Base-by-base conservation (phyloP, 1,284 basidiomycete genomes). In the Meripilus lineatus region DNA sequence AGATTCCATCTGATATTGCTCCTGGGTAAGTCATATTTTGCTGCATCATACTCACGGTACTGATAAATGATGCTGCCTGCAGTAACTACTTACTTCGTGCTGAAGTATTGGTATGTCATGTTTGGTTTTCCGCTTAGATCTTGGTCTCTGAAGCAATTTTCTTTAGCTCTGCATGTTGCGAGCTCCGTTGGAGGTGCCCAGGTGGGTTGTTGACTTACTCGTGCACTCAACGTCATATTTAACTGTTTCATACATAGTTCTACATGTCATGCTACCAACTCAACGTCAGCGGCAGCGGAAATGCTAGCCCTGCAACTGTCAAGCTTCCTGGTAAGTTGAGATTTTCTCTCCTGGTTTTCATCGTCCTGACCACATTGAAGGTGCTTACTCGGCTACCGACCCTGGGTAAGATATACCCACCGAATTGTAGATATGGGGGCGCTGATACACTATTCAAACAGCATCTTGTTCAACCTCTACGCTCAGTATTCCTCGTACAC, bases 231-330 rank as follows among this genome's bases (percentile, higher is more conserved):
- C 11, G 2, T 4, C 30, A 10, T 14, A 13, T 33, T 15, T 18
- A 35, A 7, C 41, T 50, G n/a, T 35, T 23, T 21, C 10, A 7
- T 15, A 25, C 4, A 32, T 66, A 65, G 40, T 71, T 73, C 65
- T 75, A 75, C 58, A 71, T 71, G 55, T 70, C 69, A 4, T 75
- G 73, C 64, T 74, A 61, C 68, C 72, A 75, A 51, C 52, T 74
- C 54, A 68, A 66, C 48, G 70, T 73, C 23, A 46, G 22, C 15
- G 42, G 42, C 13, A 26, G 34, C 21, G 42, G 42, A 30, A 38
- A 13, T 18, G 42, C 33, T 5, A 38, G 42, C 35, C 42, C 42
- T 13, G 17, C 50, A 36, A 23, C 30, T 21, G 14, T 45, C 13
- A 5, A 32, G 7, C 10, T 28, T 17, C 25, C 18, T 2, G 18